A percentile compares a stretch with the other conserved stretches of the same genome.
Conservation (phyloP, 164 flowering plant species). For the Piper betle region DNA sequence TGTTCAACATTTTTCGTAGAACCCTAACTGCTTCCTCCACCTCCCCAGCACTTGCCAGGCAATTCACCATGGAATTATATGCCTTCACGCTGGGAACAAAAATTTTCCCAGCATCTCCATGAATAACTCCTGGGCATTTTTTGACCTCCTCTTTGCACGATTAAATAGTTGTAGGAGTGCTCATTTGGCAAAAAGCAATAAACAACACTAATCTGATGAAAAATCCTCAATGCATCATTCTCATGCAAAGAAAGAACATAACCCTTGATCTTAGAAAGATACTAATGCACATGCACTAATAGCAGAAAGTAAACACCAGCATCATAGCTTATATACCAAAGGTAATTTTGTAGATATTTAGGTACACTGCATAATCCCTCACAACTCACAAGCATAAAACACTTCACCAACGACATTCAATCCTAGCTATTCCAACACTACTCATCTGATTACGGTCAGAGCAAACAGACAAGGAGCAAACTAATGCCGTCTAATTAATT, state of each 20-base stretch:
- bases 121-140: slow-evolving; percentile 57
- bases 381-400: no score
- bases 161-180: slow-evolving; percentile 52
- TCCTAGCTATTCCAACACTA: no score
- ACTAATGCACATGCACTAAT: no score
- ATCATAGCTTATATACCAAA: no score
- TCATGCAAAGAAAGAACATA: slow-evolving; percentile 73
- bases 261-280: slow-evolving; percentile 42
- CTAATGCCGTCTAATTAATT: neutral
- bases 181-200: slow-evolving; percentile 55
- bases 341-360: no score
- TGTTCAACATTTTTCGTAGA: slow-evolving; percentile 67
- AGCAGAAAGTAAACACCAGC: no score
- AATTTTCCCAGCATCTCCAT: slow-evolving; percentile 52
- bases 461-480: neutral
- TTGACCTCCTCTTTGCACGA: slow-evolving; percentile 77
- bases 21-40: slow-evolving; percentile 55
- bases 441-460: no score
- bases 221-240: slow-evolving; percentile 77
- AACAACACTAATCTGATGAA: slow-evolving; percentile 74
- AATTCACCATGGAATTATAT: slow-evolving; percentile 66
- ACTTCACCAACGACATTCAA: no score
- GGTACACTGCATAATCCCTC: no score
- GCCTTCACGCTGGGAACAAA: slow-evolving; percentile 60
- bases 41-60: slow-evolving; percentile 72